Evolutionary conservation across 2,329 filamentous ascomycete species (phyloP).

Genomic region (Aspergillus melleus): DNA sequence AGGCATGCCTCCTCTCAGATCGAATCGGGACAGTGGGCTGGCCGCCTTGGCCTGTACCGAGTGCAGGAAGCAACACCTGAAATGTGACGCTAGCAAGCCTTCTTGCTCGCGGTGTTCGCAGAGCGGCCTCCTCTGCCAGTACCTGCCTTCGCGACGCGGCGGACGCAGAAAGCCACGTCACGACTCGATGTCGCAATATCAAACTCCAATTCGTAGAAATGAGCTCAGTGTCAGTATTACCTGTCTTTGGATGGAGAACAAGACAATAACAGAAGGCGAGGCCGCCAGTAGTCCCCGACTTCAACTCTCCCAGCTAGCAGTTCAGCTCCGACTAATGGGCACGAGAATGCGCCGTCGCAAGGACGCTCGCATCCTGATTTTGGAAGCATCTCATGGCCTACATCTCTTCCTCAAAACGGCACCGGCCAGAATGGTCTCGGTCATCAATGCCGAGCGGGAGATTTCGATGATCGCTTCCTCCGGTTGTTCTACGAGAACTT

Average conservation of each 20-base stretch:
- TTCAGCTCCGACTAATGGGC: conserved; percentile 20
- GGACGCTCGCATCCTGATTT: conserved; percentile 14
- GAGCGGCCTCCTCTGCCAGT: conserved; percentile 62
- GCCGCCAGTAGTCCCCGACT: not conserved
- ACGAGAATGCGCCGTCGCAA: conserved; percentile 19
- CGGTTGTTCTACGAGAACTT: conserved; percentile 56
- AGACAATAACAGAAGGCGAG: not conserved
- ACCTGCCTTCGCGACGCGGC: conserved; percentile 69
- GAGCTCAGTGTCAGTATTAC: not conserved
- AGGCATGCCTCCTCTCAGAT: conserved; percentile 9
- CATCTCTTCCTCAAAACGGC: conserved; percentile 19
- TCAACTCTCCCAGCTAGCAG: not conserved
- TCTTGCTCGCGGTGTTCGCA: conserved; percentile 63
- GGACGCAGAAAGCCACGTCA: conserved; percentile 44
- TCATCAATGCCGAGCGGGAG: conserved; percentile 15
- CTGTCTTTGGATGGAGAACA: not conserved
- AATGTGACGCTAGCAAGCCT: conserved; percentile 68
- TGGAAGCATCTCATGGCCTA: conserved; percentile 23
- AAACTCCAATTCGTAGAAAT: not conserved
- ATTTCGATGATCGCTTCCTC: conserved; percentile 37
- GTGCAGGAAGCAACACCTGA: conserved; percentile 63
- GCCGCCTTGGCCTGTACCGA: conserved; percentile 46
- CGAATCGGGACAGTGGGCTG: conserved; percentile 19
- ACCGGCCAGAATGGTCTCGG: conserved; percentile 15
- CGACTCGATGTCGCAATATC: not conserved